Conservation (phyloP, 179 eudicot genomes). For the Spergularia azorica region DNA sequence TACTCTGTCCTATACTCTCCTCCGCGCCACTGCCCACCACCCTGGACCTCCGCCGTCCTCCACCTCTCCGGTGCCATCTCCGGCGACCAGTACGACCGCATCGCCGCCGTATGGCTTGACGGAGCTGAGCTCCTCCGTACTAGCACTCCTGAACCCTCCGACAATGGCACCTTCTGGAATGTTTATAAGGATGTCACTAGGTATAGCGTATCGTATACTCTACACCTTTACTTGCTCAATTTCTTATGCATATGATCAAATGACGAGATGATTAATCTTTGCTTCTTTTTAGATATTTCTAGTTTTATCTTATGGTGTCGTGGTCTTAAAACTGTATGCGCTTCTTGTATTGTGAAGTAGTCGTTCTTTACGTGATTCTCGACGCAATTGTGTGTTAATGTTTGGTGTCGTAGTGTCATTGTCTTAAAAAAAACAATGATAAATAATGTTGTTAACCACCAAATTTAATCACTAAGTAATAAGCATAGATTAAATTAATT, state of each 20-base stretch:
- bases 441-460: no score
- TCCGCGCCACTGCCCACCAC: conserved; percentile 40
- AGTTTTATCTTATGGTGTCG: not conserved
- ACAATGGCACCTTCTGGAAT: conserved; percentile 63
- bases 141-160: conserved; percentile 73
- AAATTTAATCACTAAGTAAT: no score
- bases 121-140: conserved; percentile 82
- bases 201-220: conserved; percentile 27
- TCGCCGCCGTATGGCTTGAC: conserved; percentile 67
- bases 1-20: conserved; percentile 51
- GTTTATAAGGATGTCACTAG: conserved; percentile 71
- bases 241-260: not conserved
- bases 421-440: no score
- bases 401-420: no score
- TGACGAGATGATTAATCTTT: no score
- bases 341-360: no score
- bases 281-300: not conserved
- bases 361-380: no score
- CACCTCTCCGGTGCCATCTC: conserved; percentile 38
- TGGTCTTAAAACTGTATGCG: no score
- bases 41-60: conserved; percentile 58
- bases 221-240: not conserved
- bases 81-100: conserved; percentile 71
- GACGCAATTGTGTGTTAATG: no score
- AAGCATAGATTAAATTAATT: no score